Evolutionary conservation across 139 green algal species (phyloP).

Genomic region (Mesotaenium endlicherianum): DNA sequence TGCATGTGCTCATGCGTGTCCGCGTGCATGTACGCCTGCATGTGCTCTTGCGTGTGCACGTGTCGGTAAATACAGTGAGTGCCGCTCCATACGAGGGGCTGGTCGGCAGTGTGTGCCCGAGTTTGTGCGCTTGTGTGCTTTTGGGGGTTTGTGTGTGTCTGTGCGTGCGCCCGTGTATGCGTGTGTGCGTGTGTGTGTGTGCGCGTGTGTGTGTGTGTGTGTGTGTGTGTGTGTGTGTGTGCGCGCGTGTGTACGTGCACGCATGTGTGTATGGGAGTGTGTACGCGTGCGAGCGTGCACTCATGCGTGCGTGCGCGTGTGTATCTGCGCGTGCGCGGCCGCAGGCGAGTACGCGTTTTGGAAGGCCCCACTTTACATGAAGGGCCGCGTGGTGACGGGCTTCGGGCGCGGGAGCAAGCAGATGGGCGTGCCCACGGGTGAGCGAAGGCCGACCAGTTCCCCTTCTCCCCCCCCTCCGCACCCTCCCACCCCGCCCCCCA

Average conservation of each 20-base stretch:
- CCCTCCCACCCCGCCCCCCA: no score
- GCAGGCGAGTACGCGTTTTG: constrained; percentile 23
- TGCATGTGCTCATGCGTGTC: not conserved
- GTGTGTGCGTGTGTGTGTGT: not conserved
- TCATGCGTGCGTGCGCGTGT: not conserved
- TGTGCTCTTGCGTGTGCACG: not conserved
- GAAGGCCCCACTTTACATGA: constrained; percentile 40
- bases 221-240: not conserved
- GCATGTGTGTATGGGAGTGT: not conserved
- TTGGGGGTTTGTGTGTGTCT: no score
- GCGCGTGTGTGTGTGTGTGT: not conserved
- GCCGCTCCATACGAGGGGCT: no score
- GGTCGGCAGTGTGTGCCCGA: no score
- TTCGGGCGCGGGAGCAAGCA: constrained; percentile 85
- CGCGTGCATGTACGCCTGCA: not conserved
- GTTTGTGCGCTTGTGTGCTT: no score
- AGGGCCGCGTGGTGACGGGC: constrained; percentile 22
- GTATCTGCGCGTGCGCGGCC: not conserved
- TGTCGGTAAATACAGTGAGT: no score
- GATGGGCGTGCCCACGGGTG: constrained; percentile 81
- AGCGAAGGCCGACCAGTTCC: not conserved
- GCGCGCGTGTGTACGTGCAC: not conserved
- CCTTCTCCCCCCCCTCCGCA: no score
- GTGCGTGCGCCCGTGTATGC: not conserved
- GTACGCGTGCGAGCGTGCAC: not conserved